These are phyloP conservation scores for Ceratobasidium theobromae DNA, from an alignment of 1,284 basidiomycete species.

Conservation along the genomic window DNA sequence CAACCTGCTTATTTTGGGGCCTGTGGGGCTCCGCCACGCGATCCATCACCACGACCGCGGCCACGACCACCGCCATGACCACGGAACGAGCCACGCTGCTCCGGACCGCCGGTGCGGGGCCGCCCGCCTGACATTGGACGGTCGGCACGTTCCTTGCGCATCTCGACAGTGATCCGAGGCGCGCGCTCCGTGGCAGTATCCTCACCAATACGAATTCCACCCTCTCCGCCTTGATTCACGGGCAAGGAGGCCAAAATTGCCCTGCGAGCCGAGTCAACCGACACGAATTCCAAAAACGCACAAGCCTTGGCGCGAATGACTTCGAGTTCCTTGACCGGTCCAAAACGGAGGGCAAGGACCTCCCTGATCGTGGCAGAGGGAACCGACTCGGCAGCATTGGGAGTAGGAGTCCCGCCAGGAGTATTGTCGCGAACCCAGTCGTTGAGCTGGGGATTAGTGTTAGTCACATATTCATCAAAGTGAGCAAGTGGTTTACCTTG, in stretches of 20 bases:
- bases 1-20: conserved; percentile 1
- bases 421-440: conserved; percentile 28
- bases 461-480: conserved; percentile 19
- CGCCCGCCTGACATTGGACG: conserved; percentile 49
- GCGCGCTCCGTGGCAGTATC: conserved; percentile 50
- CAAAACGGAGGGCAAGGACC: conserved; percentile 71
- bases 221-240: conserved; percentile 73
- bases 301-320: conserved; percentile 87
- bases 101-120: conserved; percentile 42
- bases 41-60: conserved; percentile 35
- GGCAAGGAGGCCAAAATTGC: conserved; percentile 79
- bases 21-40: conserved; percentile 24
- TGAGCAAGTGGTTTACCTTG: conserved; percentile 58
- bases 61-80: conserved; percentile 31
- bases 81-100: conserved; percentile 35
- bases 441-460: conserved; percentile 2
- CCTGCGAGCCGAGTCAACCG: conserved; percentile 76
- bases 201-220: conserved; percentile 75
- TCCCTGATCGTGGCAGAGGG: conserved; percentile 60
- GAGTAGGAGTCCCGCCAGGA: conserved; percentile 32
- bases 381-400: conserved; percentile 78
- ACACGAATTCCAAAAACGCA: conserved; percentile 89
- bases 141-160: conserved; percentile 84
- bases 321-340: conserved; percentile 84
- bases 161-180: conserved; percentile 75